Conservation (phyloP, 1,139 yeast species). For the Pichia sp. region DNA sequence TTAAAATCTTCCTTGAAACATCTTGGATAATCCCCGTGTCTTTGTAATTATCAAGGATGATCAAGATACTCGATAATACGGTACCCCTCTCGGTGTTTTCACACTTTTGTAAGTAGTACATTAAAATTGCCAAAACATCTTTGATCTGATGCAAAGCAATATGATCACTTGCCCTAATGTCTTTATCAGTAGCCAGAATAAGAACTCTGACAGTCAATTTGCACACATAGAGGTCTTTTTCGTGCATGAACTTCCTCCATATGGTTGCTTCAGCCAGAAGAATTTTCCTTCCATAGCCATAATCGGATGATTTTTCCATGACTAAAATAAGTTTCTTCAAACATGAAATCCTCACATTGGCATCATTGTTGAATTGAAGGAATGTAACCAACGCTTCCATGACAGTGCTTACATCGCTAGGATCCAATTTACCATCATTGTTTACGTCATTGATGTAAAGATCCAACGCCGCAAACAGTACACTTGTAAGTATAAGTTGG, state of each 20-base stretch:
- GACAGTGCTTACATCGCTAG: not conserved
- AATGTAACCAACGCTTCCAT: conserved; percentile 1
- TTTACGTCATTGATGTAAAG: conserved; percentile 5
- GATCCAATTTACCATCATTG: not conserved
- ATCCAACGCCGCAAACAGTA: conserved; percentile 3
- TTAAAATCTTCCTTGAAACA: conserved; percentile 9
- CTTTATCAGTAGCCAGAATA: not conserved
- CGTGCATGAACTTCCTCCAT: conserved; percentile 12
- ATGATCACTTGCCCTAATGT: not conserved
- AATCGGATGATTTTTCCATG: not conserved
- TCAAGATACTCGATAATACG: conserved; percentile 2
- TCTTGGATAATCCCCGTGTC: conserved; percentile 11
- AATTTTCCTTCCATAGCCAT: not conserved
- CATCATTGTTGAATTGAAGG: conserved; percentile 6
- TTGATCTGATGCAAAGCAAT: conserved; percentile 3
- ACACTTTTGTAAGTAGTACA: conserved; percentile 10
- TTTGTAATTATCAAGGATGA: conserved; percentile 7
- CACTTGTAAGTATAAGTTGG: conserved; percentile 5
- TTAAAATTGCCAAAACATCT: conserved; percentile 8
- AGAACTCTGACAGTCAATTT: not conserved
- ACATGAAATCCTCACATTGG: conserved; percentile 2
- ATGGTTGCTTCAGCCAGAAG: conserved; percentile 3
- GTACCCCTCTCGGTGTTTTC: not conserved
- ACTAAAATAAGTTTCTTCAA: not conserved
- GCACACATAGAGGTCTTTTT: conserved; percentile 4